These are phyloP conservation scores for Pseudogymnoascus sp. DNA, from an alignment of 2,329 filamentous ascomycete genomes.

Conservation along the genomic window DNA sequence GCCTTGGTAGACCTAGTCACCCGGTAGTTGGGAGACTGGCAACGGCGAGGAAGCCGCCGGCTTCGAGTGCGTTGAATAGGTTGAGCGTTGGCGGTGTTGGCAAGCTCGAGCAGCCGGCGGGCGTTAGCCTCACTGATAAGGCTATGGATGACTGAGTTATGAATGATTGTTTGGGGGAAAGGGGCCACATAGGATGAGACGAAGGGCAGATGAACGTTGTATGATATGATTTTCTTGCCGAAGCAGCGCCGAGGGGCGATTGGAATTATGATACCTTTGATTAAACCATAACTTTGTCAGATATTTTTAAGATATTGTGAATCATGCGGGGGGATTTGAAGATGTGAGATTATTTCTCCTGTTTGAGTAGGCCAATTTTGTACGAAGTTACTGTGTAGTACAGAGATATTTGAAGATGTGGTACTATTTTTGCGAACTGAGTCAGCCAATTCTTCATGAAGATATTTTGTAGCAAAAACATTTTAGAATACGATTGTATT, in stretches of 20 bases:
- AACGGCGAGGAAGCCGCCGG: slow-evolving; percentile 31
- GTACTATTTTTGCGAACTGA: background rate
- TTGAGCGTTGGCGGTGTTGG: slow-evolving; percentile 28
- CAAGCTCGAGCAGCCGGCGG: slow-evolving; percentile 38
- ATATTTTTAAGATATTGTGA: background rate
- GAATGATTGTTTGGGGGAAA: background rate
- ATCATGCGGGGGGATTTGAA: background rate
- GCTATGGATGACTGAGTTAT: slow-evolving; percentile 65
- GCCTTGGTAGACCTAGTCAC: slow-evolving; percentile 49
- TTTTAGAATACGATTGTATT: background rate
- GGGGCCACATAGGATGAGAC: background rate
- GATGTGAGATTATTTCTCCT: background rate
- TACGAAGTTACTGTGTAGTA: background rate
- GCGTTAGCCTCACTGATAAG: slow-evolving; percentile 66
- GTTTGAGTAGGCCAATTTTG: background rate
- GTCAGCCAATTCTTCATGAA: background rate
- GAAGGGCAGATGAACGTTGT: slow-evolving; percentile 3
- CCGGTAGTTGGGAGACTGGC: slow-evolving; percentile 47
- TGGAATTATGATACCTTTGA: slow-evolving; percentile 11
- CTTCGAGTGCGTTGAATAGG: slow-evolving; percentile 28
- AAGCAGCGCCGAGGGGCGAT: background rate
- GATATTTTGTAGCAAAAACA: background rate
- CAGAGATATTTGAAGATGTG: background rate
- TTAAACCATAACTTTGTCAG: background rate
- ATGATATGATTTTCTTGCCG: slow-evolving; percentile 4